These are phyloP conservation scores for Parathielavia appendiculata DNA, from an alignment of 495 filamentous ascomycete genomes.

Conservation along the genomic window DNA sequence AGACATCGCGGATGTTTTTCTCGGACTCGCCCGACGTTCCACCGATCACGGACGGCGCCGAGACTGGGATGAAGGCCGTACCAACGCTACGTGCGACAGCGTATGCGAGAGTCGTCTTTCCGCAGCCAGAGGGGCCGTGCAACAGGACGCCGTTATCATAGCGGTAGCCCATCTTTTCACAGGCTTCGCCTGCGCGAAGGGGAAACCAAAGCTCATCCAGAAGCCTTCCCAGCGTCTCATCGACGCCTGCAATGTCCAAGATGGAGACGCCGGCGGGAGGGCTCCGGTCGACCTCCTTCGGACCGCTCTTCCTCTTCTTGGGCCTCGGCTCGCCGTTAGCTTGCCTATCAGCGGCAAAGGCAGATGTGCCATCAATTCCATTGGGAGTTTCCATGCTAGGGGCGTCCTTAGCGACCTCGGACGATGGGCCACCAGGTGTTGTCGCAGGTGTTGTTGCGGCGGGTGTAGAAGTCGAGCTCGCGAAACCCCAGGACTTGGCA, in stretches of 20 bases:
- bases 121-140: constrained; percentile 90
- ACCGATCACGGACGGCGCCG: constrained; percentile 81
- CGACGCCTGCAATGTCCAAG: constrained; percentile 79
- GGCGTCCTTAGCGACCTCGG: neutral
- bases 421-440: neutral
- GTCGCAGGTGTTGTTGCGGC: neutral
- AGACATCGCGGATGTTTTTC: constrained; percentile 86
- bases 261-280: constrained; percentile 74
- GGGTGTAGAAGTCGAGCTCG: neutral
- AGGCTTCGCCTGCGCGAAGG: constrained; percentile 55
- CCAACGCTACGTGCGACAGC: constrained; percentile 83
- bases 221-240: constrained; percentile 69
- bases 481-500: constrained; percentile 58
- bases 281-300: constrained; percentile 51
- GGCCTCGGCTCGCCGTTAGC: constrained; percentile 62
- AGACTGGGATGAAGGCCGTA: constrained; percentile 81
- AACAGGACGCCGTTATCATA: constrained; percentile 84
- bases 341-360: constrained; percentile 34
- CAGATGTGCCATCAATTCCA: neutral
- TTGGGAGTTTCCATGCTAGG: constrained; percentile 7
- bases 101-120: constrained; percentile 90
- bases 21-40: constrained; percentile 97
- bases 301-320: constrained; percentile 56
- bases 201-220: constrained; percentile 79
- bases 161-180: constrained; percentile 55